phyloP scores from a whole-genome alignment of 805 yeast genomes.

The Saccharomycopsis selenospora region DNA sequence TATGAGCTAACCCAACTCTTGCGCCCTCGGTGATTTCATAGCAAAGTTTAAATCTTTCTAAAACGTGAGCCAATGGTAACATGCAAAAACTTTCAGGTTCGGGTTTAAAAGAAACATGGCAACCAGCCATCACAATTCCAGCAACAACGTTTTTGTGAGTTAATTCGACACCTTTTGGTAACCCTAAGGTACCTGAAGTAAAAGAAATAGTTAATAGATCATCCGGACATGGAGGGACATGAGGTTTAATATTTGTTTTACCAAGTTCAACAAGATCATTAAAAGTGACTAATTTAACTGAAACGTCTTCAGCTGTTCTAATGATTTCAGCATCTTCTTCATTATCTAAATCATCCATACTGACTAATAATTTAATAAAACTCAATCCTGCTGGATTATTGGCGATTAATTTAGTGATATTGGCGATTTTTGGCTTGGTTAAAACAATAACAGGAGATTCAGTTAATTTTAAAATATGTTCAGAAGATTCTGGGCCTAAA shows the following conservation, averaged over 20 bases:
- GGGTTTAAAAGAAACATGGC: slow-evolving; percentile 27
- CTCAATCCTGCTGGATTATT: background rate
- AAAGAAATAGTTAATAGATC: slow-evolving; percentile 47
- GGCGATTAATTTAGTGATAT: slow-evolving; percentile 2
- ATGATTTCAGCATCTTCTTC: slow-evolving; percentile 8
- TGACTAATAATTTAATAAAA: slow-evolving; percentile 5
- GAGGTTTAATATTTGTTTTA: slow-evolving; percentile 31
- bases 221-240: slow-evolving; percentile 36
- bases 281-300: slow-evolving; percentile 31
- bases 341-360: slow-evolving; percentile 9
- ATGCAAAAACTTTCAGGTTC: slow-evolving; percentile 37
- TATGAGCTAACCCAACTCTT: slow-evolving; percentile 40
- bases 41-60: slow-evolving; percentile 33
- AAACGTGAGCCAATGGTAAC: slow-evolving; percentile 55
- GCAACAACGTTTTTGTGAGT: slow-evolving; percentile 29
- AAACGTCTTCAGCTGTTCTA: background rate
- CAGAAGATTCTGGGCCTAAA: slow-evolving; percentile 51
- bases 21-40: slow-evolving; percentile 32
- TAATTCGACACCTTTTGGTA: slow-evolving; percentile 53
- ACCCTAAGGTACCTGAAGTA: slow-evolving; percentile 62
- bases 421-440: slow-evolving; percentile 35
- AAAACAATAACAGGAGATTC: slow-evolving; percentile 50
- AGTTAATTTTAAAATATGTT: slow-evolving; percentile 54
- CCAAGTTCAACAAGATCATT: slow-evolving; percentile 31
- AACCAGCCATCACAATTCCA: slow-evolving; percentile 11